A percentile compares a stretch with the other conserved stretches of the same genome.
Conservation (phyloP, 345 rosid species). For the Microcos paniculata region DNA sequence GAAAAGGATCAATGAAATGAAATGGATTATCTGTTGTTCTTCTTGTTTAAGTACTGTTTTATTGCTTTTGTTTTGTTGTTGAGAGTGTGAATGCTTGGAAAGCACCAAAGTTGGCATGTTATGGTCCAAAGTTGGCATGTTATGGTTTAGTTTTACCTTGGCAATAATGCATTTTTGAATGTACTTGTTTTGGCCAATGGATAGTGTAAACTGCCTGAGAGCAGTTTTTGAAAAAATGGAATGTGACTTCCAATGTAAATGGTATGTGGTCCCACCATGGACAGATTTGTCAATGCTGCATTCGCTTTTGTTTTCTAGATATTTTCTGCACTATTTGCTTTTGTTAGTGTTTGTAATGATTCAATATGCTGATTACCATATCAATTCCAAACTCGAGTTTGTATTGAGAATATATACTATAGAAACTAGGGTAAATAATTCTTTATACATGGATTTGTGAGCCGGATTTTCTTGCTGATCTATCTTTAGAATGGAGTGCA, state of each 20-base stretch:
- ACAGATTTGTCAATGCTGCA: conserved; percentile 3
- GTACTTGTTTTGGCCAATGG: conserved; percentile 6
- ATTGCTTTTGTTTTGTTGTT: conserved; percentile 8
- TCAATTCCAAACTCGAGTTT: not conserved
- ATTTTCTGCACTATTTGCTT: not conserved
- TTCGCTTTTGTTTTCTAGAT: conserved; percentile 1
- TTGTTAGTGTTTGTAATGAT: not conserved
- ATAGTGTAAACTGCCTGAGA: not conserved
- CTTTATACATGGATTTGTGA: not conserved
- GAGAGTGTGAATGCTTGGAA: not conserved
- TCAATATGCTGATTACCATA: not conserved
- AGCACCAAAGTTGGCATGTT: not conserved
- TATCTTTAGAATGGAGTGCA: not conserved
- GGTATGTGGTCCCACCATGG: conserved; percentile 27
- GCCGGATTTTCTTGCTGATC: not conserved
- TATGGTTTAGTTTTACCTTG: conserved; percentile 4
- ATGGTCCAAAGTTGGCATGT: not conserved
- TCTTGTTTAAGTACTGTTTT: not conserved
- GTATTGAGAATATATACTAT: not conserved
- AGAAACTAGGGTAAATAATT: not conserved
- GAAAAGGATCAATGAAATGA: not conserved
- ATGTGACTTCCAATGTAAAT: conserved; percentile 24
- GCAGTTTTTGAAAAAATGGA: conserved; percentile 4
- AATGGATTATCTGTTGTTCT: not conserved
- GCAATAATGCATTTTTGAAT: not conserved